Evolutionary conservation across 176 grass and related monocot genomes (phyloP).

Genomic region (Themeda triandra): DNA sequence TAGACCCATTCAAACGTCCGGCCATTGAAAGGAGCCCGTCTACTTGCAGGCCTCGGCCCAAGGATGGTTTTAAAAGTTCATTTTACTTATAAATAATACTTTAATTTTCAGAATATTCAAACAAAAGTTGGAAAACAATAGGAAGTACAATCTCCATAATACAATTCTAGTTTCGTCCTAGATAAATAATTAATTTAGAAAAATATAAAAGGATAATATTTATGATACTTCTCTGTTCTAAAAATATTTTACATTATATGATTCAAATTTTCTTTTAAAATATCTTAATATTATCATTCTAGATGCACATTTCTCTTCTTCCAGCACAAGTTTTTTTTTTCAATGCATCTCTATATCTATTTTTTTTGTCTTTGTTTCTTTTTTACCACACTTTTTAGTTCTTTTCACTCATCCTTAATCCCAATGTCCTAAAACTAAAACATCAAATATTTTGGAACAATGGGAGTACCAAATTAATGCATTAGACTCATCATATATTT

Average conservation of each 20-base stretch:
- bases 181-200: background rate
- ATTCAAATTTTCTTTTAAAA: background rate
- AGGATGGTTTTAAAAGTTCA: background rate
- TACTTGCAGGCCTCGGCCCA: background rate
- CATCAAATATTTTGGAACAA: no score
- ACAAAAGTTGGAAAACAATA: background rate
- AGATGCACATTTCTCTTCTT: background rate
- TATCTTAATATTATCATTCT: background rate
- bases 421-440: no score
- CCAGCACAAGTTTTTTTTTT: no score
- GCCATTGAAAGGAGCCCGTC: background rate
- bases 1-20: slow-evolving; percentile 14
- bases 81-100: background rate
- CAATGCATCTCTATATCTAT: no score
- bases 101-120: background rate
- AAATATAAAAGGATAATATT: background rate
- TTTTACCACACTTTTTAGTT: no score
- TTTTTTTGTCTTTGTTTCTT: no score
- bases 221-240: background rate
- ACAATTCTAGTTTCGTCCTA: background rate
- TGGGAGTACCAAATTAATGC: no score
- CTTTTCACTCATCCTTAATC: no score
- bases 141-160: background rate
- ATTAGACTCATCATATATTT: no score
- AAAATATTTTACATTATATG: no score